Percentiles rank a stretch among this genome's conserved stretches.
phyloP scores from a whole-genome alignment of 441 rosid genomes.

The Omphalea diandra region DNA sequence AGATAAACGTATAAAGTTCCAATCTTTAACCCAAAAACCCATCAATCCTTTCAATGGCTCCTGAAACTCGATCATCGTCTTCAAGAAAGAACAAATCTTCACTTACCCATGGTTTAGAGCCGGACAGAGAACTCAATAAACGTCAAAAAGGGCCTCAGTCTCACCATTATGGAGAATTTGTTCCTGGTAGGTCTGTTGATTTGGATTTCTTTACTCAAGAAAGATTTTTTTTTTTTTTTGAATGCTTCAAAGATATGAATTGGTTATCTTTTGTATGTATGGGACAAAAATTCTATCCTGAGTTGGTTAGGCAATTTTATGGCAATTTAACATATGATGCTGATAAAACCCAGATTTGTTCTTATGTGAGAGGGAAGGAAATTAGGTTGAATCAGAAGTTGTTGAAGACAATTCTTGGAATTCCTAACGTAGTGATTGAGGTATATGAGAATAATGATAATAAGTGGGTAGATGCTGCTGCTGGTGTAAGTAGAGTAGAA shows the following conservation, averaged over 20 bases:
- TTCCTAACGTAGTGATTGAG: not conserved
- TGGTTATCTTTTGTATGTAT: not conserved
- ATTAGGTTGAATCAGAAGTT: not conserved
- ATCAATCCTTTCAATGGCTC: no score
- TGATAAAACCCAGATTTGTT: not conserved
- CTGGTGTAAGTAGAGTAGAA: conserved; percentile 3
- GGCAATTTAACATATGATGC: conserved; percentile 9
- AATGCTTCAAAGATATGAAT: conserved; percentile 13
- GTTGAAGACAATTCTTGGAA: not conserved
- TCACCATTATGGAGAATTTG: not conserved
- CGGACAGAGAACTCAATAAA: not conserved
- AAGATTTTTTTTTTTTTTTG: not conserved
- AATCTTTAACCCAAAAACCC: no score
- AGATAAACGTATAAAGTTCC: no score
- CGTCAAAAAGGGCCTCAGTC: not conserved
- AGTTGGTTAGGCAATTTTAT: conserved; percentile 14
- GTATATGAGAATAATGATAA: not conserved
- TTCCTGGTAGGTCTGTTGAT: conserved; percentile 12
- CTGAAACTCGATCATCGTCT: not conserved
- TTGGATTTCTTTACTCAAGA: conserved; percentile 4
- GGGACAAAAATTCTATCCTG: conserved; percentile 7
- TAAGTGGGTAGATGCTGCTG: not conserved
- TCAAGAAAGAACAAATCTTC: not conserved
- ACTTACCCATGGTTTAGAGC: not conserved
- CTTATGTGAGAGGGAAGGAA: conserved; percentile 16